Percentiles rank a stretch among this genome's conserved stretches.
phyloP scores from a whole-genome alignment of 495 filamentous ascomycete genomes.

The Penicillium cataractarum region DNA sequence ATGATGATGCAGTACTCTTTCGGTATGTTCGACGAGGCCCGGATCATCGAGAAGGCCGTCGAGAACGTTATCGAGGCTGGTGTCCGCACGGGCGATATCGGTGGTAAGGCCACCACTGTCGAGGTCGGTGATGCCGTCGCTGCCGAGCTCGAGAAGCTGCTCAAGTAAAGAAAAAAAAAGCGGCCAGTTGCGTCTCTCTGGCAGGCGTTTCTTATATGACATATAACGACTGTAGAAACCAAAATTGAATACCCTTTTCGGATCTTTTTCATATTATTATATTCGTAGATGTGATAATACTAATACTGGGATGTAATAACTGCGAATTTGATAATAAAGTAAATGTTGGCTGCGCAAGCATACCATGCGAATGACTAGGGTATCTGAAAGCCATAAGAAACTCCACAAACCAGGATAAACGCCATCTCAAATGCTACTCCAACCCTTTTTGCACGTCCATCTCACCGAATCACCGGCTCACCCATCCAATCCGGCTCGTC shows the following conservation, averaged over 20 bases:
- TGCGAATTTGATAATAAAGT: not conserved
- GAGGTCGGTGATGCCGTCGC: conserved; percentile 58
- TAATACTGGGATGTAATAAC: not conserved
- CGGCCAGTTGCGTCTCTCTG: not conserved
- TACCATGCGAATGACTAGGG: conserved; percentile 27
- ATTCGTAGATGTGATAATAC: not conserved
- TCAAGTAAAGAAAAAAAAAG: conserved; percentile 34
- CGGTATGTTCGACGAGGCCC: conserved; percentile 51
- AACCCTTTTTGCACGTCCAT: not conserved
- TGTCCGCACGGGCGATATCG: conserved; percentile 57
- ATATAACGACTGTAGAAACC: conserved; percentile 30
- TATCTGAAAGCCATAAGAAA: conserved; percentile 38
- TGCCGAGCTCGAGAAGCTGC: conserved; percentile 52
- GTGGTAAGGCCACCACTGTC: conserved; percentile 53
- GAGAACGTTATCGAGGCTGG: conserved; percentile 56
- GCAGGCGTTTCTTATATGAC: conserved; percentile 24
- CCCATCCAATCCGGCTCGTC: conserved; percentile 64
- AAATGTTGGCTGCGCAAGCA: not conserved
- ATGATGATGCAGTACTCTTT: conserved; percentile 63
- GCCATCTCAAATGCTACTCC: conserved; percentile 7
- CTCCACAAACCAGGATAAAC: conserved; percentile 21
- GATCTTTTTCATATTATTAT: conserved; percentile 13
- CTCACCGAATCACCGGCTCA: conserved; percentile 57
- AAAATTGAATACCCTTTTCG: conserved; percentile 37
- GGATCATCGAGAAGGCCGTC: conserved; percentile 56